Base-by-base conservation (phyloP, 805 yeast species). In the Dipodascus geniculatus region DNA sequence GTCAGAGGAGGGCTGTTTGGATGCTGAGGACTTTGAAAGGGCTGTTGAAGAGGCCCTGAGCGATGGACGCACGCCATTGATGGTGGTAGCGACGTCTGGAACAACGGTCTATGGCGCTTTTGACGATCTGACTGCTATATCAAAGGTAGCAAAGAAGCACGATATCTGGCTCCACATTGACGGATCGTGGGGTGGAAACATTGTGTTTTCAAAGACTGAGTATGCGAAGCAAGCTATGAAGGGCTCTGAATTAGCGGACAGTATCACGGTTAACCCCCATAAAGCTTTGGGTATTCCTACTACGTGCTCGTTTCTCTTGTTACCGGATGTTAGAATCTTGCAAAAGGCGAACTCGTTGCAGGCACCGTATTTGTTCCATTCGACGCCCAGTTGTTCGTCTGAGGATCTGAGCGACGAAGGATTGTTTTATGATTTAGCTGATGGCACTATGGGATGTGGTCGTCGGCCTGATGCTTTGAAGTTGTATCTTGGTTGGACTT, bases 401-500 rank as follows among this genome's bases (percentile, higher is more conserved):
- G 44, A 38, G 4, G 14, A 6, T n/a, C 20, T 6, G 19, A n/a
- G 20, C 19, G 84, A 77, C 23, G 80, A 78, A 35, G 70, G 62
- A 23, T 78, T 74, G 52, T 72, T 76, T 65, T 84, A 72, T 62
- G 96, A 87, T 60, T 75, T 87, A 54, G 96, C 91, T 0, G 91
- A 85, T 65, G 95, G 93, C 14, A 87, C 96, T 1, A 82, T 87
- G 90, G 95, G 95, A 6, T 87, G 96, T 65, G 96, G 96, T 14
- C 78, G 96, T 60, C 75, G 96, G 53, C 81, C 93, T 0, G 96
- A 87, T 65, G 78, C 91, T 2, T 70, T 87, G 65, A 87, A 87
- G 68, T 73, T 87, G 61, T 87, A 83, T 65, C 65, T 87, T 64
- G 81, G 85, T 0, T 87, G 96, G 96, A 71, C 82, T 55, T 87